These are phyloP conservation scores for Nemania sp. DNA, from an alignment of 2,329 filamentous ascomycete species.

Conservation along the genomic window DNA sequence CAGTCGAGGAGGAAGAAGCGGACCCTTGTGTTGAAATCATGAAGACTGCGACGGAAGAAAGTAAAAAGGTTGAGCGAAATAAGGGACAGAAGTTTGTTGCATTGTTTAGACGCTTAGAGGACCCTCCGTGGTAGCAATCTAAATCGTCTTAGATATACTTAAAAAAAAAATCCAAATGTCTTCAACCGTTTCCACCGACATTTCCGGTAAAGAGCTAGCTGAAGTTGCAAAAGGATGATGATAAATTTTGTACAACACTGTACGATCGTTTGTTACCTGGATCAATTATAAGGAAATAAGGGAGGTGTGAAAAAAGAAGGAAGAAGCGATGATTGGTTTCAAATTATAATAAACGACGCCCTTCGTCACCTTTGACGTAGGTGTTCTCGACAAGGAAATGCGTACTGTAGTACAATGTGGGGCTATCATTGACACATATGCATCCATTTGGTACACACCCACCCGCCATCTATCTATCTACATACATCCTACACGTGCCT, in stretches of 20 bases:
- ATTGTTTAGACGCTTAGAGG: slow-evolving; percentile 82
- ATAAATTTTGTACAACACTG: too few species aligned
- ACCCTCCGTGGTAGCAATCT: slow-evolving; percentile 77
- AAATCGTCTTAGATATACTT: slow-evolving; percentile 4
- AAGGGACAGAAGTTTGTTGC: slow-evolving; percentile 91
- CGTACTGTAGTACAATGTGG: not conserved
- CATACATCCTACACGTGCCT: not conserved
- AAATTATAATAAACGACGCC: too few species aligned
- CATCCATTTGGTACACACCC: too few species aligned
- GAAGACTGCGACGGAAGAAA: slow-evolving; percentile 91
- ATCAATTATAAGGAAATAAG: too few species aligned
- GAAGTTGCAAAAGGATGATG: not conserved
- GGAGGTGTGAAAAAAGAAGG: too few species aligned
- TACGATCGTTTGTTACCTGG: too few species aligned
- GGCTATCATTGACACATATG: not conserved
- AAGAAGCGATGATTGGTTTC: too few species aligned
- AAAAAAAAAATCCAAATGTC: not conserved
- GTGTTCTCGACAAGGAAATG: not conserved
- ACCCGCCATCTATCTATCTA: not conserved
- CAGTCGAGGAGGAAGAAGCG: slow-evolving; percentile 72
- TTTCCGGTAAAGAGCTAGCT: not conserved
- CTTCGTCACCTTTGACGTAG: too few species aligned
- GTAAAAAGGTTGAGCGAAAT: slow-evolving; percentile 95
- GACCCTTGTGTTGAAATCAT: slow-evolving; percentile 81
- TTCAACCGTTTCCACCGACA: not conserved